Evolutionary conservation across 1,284 basidiomycete genomes (phyloP), one percentile per base, ranked within the genome.

Genomic region (Sanguinoderma infundibulare): DNA sequence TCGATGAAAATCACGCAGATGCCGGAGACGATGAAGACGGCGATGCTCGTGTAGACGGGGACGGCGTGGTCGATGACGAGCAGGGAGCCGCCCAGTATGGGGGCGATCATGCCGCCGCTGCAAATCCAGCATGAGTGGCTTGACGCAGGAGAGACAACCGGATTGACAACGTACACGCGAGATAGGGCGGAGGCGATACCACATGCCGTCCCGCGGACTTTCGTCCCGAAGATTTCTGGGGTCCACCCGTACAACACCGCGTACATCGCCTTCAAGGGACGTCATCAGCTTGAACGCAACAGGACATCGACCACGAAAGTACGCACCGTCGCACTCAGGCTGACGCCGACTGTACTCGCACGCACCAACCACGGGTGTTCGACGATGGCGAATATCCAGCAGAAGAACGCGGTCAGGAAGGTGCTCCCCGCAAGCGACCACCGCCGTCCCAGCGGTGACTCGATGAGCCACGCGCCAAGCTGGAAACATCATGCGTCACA

Each of bases 231-330:
- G 14, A 95, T 94, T 75, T 95, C 93, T 1, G 94, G 94, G 0
- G 94, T 96, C 93, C 94, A 95, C 5, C 91, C 88, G 75, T 95
- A 96, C 56, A 96, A 72, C 8, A 96, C 90, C 10, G 94, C 91
- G 85, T 94, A 97, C 94, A 96, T 97, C 1, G 92, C 81, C 89
- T 90, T 66, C 39, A 57, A 20, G 3, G 17, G 0, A 14, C 3
- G 12, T 24, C 22, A 34, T 44, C 17, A 59, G 34, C 5, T 47
- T 28, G 24, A 20, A 53, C 17, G 1, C 1, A 12, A 1, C n/a
- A 20, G 15, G 40, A 17, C 22, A 20, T 22, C 40, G 22, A 20
- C 8, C 40, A 20, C 40, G 20, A 42, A 20, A 24, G 49, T 24
- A 72, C 87, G 67, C 59, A 91, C 91, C 47, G 95, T 95, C 0